phyloP scores from a whole-genome alignment of 208 protist species.

The Acanthamoeba castellanii region DNA sequence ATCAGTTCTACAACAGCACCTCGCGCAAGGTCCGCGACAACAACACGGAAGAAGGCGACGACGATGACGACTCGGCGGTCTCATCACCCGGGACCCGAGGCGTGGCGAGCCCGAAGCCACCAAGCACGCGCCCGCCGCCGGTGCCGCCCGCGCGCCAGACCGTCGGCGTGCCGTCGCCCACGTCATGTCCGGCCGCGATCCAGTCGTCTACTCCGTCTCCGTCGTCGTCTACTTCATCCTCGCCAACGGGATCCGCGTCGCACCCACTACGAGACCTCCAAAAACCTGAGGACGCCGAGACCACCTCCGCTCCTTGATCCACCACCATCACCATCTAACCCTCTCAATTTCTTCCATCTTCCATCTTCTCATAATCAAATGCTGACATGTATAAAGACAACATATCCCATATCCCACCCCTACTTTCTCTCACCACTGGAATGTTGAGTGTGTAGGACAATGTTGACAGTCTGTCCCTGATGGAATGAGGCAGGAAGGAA shows the following conservation, averaged over 20 bases:
- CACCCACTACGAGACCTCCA: background rate
- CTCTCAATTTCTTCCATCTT: no score
- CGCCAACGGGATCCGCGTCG: background rate
- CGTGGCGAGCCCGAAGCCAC: background rate
- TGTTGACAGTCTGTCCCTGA: no score
- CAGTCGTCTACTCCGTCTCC: background rate
- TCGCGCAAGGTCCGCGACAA: background rate
- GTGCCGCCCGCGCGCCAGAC: background rate
- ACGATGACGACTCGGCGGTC: background rate
- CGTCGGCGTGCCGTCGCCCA: background rate
- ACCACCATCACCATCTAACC: no score
- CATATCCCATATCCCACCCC: no score
- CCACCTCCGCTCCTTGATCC: no score
- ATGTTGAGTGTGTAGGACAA: no score
- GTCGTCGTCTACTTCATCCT: background rate
- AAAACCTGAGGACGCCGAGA: no score
- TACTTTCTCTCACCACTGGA: no score
- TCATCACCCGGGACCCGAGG: background rate
- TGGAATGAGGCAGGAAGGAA: no score
- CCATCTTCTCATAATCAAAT: no score
- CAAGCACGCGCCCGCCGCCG: background rate
- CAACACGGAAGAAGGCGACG: background rate
- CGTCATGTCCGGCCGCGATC: background rate
- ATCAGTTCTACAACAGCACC: conserved; percentile 42
- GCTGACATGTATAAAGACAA: no score